These are phyloP conservation scores for Carex parvula DNA, from an alignment of 176 grass and related monocot genomes.

Conservation along the genomic window DNA sequence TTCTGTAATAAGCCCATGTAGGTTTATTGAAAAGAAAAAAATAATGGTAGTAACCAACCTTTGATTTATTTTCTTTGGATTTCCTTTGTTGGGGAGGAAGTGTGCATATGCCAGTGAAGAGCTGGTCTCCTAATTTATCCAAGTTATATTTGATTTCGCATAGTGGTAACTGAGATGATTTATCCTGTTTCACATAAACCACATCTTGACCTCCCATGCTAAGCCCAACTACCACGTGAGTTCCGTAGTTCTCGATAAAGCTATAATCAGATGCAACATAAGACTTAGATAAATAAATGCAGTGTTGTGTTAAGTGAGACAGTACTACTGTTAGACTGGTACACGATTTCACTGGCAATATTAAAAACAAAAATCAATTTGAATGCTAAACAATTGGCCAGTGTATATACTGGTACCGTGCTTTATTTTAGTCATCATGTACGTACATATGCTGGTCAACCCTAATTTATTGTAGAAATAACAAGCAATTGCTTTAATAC, in stretches of 20 bases:
- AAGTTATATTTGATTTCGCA: slow-evolving; percentile 73
- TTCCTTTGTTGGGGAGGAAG: slow-evolving; percentile 54
- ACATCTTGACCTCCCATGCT: slow-evolving; percentile 89
- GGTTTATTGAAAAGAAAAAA: background rate
- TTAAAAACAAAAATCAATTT: background rate
- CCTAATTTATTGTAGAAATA: background rate
- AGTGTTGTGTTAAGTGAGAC: background rate
- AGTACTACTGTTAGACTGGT: background rate
- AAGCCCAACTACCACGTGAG: slow-evolving; percentile 66
- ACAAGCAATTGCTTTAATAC: background rate
- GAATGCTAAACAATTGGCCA: background rate
- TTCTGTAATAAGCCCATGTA: background rate
- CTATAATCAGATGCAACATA: slow-evolving; percentile 27
- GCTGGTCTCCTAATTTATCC: slow-evolving; percentile 73
- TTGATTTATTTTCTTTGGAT: slow-evolving; percentile 55
- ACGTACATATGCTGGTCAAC: background rate
- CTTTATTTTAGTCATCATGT: background rate
- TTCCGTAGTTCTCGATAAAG: slow-evolving; percentile 85
- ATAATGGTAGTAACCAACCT: slow-evolving; percentile 15
- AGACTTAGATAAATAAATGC: background rate
- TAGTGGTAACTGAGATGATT: slow-evolving; percentile 48
- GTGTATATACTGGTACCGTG: background rate
- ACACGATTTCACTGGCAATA: background rate
- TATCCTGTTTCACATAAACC: slow-evolving; percentile 82
- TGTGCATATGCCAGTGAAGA: slow-evolving; percentile 75